phyloP scores from a whole-genome alignment of 2,329 filamentous ascomycete species.

The Epichloe festucae region DNA sequence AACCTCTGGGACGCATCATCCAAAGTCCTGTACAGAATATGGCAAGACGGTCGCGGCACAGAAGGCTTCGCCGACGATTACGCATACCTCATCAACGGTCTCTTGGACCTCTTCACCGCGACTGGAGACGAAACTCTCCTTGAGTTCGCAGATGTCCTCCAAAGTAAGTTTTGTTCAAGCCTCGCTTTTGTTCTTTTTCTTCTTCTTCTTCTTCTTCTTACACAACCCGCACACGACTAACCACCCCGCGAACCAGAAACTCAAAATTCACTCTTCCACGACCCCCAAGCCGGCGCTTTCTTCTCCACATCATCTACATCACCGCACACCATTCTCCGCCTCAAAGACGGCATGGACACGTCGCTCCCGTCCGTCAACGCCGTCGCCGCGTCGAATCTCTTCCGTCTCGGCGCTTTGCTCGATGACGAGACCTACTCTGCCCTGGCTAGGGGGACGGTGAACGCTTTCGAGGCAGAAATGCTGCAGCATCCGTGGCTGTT shows the following conservation, averaged over 20 bases:
- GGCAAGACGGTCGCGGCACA: slow-evolving; percentile 50
- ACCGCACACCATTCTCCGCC: slow-evolving; percentile 62
- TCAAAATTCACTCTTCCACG: slow-evolving; percentile 69
- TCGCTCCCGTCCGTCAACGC: slow-evolving; percentile 84
- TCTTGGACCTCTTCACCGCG: slow-evolving; percentile 73
- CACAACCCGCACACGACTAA: slow-evolving; percentile 4
- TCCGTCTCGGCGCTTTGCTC: slow-evolving; percentile 60
- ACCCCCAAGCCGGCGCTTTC: slow-evolving; percentile 52
- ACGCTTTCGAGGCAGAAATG: slow-evolving; percentile 82
- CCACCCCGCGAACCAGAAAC: slow-evolving; percentile 32
- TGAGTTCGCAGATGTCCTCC: slow-evolving; percentile 68
- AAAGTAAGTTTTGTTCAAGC: slow-evolving; percentile 37
- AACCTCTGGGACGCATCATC: slow-evolving; percentile 56
- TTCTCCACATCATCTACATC: slow-evolving; percentile 55
- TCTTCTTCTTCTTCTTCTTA: not conserved
- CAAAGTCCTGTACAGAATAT: slow-evolving; percentile 60
- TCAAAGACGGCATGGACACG: slow-evolving; percentile 93
- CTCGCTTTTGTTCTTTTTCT: not conserved
- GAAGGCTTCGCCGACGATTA: slow-evolving; percentile 88
- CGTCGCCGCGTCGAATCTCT: slow-evolving; percentile 74
- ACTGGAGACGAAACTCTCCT: slow-evolving; percentile 67
- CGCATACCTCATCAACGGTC: slow-evolving; percentile 70
- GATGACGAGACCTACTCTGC: slow-evolving; percentile 49
- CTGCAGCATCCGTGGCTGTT: slow-evolving; percentile 90
- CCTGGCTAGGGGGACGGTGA: slow-evolving; percentile 61